Evolutionary conservation across 1,139 yeast species (phyloP).

Genomic region (Williopsis jadinii): DNA sequence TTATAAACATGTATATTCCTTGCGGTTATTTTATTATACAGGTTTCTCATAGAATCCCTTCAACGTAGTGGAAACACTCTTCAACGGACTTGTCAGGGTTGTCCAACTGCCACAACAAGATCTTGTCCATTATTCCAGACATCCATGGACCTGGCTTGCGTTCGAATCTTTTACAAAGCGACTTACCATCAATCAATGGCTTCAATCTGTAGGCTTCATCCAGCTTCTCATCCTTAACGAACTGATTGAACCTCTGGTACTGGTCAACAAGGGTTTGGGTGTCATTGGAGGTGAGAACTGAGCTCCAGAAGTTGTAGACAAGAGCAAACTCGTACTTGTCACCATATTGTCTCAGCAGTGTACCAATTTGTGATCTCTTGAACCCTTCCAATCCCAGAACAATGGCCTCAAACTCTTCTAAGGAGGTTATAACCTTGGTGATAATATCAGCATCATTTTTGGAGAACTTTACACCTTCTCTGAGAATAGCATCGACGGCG

Average conservation of each 20-base stretch:
- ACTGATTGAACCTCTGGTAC: slow-evolving; percentile 32
- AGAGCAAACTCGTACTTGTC: slow-evolving; percentile 43
- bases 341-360: slow-evolving; percentile 48
- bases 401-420: slow-evolving; percentile 23
- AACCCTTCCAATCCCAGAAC: slow-evolving; percentile 16
- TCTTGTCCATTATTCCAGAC: slow-evolving; percentile 43
- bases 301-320: slow-evolving; percentile 22
- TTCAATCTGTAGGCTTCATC: slow-evolving; percentile 38
- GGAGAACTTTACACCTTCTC: slow-evolving; percentile 68
- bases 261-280: slow-evolving; percentile 14
- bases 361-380: slow-evolving; percentile 55
- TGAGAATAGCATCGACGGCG: slow-evolving; percentile 41
- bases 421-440: slow-evolving; percentile 31
- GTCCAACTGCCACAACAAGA: slow-evolving; percentile 71
- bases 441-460: slow-evolving; percentile 48
- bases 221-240: slow-evolving; percentile 27
- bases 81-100: slow-evolving; percentile 48
- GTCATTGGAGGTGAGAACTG: slow-evolving; percentile 5
- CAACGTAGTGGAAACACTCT: slow-evolving; percentile 45
- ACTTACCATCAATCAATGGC: slow-evolving; percentile 66
- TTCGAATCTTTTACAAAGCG: slow-evolving; percentile 41
- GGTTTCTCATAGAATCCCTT: slow-evolving; percentile 7
- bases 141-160: slow-evolving; percentile 86
- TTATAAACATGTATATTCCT: too few relatives aligned
- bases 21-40: too few relatives aligned